Evolutionary conservation across 1,284 basidiomycete genomes (phyloP).

Genomic region (Ceratobasidium sp.): DNA sequence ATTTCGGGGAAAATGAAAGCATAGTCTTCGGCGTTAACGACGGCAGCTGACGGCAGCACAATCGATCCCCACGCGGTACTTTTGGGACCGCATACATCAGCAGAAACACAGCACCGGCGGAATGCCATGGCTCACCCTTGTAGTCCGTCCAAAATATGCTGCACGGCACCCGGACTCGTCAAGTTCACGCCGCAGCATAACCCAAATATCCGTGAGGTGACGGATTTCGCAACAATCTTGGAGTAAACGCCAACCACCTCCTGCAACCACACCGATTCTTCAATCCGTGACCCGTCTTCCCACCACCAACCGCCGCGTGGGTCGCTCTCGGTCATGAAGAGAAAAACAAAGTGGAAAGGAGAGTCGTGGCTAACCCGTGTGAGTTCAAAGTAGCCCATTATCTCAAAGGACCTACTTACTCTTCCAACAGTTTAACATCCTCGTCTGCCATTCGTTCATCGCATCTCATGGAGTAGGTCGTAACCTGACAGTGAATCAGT

Average conservation of each 20-base stretch:
- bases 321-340: not conserved
- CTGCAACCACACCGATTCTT: not conserved
- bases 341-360: not conserved
- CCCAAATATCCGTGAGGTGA: constrained; percentile 7
- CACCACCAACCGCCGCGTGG: not conserved
- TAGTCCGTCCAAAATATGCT: not conserved
- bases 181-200: constrained; percentile 12
- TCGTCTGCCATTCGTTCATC: not conserved
- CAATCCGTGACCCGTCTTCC: not conserved
- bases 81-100: too few relatives aligned
- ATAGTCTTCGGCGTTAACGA: not conserved
- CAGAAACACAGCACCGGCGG: too few relatives aligned
- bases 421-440: not conserved
- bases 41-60: not conserved
- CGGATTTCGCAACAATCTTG: not conserved
- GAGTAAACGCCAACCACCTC: not conserved
- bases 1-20: constrained; percentile 4
- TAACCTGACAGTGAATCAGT: too few relatives aligned
- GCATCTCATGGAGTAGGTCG: too few relatives aligned
- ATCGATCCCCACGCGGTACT: not conserved
- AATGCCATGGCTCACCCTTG: not conserved
- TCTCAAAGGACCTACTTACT: not conserved
- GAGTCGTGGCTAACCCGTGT: not conserved
- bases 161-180: not conserved
- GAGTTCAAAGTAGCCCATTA: not conserved